phyloP scores from a whole-genome alignment of 73 alveolate genomes.

The Paramecium octaurelia region DNA sequence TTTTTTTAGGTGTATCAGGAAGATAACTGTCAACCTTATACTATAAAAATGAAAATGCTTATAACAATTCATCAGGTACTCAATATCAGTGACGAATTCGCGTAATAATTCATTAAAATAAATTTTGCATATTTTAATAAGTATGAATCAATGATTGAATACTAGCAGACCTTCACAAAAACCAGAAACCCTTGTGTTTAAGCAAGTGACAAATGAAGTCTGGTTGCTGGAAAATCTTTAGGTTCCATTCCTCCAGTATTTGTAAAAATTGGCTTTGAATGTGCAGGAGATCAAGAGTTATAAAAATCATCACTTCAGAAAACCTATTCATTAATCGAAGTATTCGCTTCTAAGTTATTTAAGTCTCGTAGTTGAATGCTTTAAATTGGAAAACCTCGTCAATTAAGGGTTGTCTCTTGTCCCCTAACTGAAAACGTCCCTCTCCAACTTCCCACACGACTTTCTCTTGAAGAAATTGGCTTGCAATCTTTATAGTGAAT shows the following conservation, averaged over 20 bases:
- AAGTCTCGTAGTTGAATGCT: constrained; percentile 38
- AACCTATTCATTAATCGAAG: neutral
- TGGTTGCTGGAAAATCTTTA: constrained; percentile 14
- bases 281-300: neutral
- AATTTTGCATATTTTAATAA: neutral
- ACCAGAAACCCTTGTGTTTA: constrained; percentile 7
- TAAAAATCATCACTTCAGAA: constrained; percentile 16
- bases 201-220: neutral
- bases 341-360: neutral
- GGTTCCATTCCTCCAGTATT: neutral
- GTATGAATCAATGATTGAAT: neutral
- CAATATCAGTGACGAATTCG: constrained; percentile 4
- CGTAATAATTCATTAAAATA: neutral
- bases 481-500: constrained; percentile 37
- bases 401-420: constrained; percentile 17
- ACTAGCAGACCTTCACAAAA: neutral
- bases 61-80: neutral
- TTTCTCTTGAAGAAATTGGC: constrained; percentile 36
- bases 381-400: constrained; percentile 17
- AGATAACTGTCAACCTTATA: neutral
- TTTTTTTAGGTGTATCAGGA: neutral
- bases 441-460: constrained; percentile 34
- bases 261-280: constrained; percentile 27
- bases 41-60: constrained; percentile 21
- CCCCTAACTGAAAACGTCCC: constrained; percentile 28